Base-by-base conservation (phyloP, 73 alveolate species). In the Tetrahymena elliotti region DNA sequence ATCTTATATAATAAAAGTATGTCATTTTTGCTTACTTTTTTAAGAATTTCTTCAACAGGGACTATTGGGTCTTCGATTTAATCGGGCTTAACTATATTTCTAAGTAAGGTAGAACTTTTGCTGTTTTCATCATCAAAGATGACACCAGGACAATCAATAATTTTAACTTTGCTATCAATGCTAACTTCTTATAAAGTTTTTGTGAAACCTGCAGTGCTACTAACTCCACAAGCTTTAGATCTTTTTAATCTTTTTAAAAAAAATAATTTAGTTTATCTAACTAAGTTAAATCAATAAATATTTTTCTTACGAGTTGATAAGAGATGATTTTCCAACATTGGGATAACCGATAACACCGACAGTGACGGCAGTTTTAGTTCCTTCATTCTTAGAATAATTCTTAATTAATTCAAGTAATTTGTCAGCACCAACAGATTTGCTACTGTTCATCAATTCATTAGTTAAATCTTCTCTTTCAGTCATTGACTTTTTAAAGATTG, bases 331-430 rank as follows among this genome's bases (percentile, higher is more conserved):
- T 5, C 99, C 99, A 24, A 98, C 99, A 93, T 98, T 98, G n/a
- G 99, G 99, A 93, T 98, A 98, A 11, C 99, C 99, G 34, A 98
- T 98, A 15, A 99, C 99, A 27, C 99, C 99, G 35, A 99, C 99
- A 12, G 97, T 97, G 39, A 98, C 98, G 35, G 96, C 95, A 82
- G 95, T 94, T 97, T 97, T 98, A 20, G 97, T 95, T 36, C 97
- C 97, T 83, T 98, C 99, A 33, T 96, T 98, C 96, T 99, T 98
- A 33, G 98, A 97, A 94, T 99, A 99, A 93, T 99, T 99, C 96
- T 99, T 99, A 24, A 99, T 94, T 83, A 99, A 96, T 93, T 98
- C 98, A 94, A 99, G 95, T 94, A 99, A 95, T 83, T 98, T 99
- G 68, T 99, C 99, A 40, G 99, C 96, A 39, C 99, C 99, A 33